Evolutionary conservation across 2,329 filamentous ascomycete genomes (phyloP).

Genomic region (Ophiocordyceps camponoti-leonardi): DNA sequence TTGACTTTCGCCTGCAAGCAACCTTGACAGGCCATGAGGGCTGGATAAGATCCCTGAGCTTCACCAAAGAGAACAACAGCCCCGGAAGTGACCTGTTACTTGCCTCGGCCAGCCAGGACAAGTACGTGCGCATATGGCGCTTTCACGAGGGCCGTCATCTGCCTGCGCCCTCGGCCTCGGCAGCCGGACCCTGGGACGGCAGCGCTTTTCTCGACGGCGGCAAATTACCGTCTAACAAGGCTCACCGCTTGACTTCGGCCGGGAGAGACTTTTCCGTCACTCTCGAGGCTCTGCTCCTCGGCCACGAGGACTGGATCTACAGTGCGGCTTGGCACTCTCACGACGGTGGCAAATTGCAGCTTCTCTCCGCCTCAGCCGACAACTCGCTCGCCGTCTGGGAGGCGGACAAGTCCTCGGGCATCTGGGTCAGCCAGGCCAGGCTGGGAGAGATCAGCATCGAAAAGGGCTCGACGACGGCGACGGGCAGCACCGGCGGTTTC

Average conservation of each 20-base stretch:
- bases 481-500: constrained; percentile 87
- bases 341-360: constrained; percentile 38
- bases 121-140: constrained; percentile 89
- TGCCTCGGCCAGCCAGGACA: constrained; percentile 91
- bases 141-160: constrained; percentile 54
- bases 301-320: constrained; percentile 98
- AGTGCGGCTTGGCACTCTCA: constrained; percentile 57
- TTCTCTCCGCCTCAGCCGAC: constrained; percentile 84
- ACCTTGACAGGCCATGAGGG: constrained; percentile 81
- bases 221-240: constrained; percentile 74
- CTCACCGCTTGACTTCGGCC: constrained; percentile 52
- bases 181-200: constrained; percentile 38
- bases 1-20: constrained; percentile 52
- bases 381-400: constrained; percentile 93
- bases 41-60: constrained; percentile 79
- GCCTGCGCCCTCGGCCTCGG: constrained; percentile 34
- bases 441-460: constrained; percentile 88
- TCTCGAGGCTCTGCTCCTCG: constrained; percentile 83
- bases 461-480: constrained; percentile 92
- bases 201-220: constrained; percentile 36
- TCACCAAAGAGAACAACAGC: constrained; percentile 43
- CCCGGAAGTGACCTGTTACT: constrained; percentile 54
- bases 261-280: constrained; percentile 59
- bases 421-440: constrained; percentile 76
- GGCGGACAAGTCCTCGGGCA: constrained; percentile 62